These are phyloP conservation scores for Panus rudis DNA, from an alignment of 768 basidiomycete species.

Conservation along the genomic window DNA sequence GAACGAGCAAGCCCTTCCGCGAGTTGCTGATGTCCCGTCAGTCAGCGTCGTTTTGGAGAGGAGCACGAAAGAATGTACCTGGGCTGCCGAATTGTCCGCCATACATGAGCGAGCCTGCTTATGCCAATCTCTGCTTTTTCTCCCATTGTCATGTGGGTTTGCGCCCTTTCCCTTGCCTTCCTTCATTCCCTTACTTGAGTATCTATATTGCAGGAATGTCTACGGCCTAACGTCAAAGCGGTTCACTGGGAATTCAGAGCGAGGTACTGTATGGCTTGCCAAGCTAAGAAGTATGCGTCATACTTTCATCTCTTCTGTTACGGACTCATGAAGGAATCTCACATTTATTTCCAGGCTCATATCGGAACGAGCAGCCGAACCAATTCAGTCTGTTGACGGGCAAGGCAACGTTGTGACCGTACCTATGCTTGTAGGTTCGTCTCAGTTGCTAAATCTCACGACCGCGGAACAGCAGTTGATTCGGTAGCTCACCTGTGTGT, in stretches of 20 bases:
- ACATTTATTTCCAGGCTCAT: neutral
- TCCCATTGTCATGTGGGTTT: constrained; percentile 6
- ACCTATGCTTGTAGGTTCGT: no score
- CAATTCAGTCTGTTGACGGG: no score
- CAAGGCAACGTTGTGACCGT: no score
- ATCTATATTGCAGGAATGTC: no score
- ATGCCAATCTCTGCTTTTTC: constrained; percentile 7
- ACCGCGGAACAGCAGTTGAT: no score
- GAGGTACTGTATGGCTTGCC: no score
- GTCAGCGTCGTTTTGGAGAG: constrained; percentile 1
- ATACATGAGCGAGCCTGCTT: constrained; percentile 9
- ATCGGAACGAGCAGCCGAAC: no score
- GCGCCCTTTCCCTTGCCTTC: neutral
- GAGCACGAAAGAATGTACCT: constrained; percentile 3
- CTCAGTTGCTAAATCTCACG: no score
- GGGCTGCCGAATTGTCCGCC: constrained; percentile 2
- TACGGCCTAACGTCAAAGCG: no score
- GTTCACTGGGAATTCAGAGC: no score
- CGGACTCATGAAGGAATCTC: neutral
- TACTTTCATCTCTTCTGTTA: neutral
- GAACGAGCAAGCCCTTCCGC: constrained; percentile 4
- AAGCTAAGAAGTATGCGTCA: no score
- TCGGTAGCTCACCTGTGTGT: no score
- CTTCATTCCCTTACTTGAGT: neutral
- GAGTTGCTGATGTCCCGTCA: constrained; percentile 1